A percentile compares a stretch with the other conserved stretches of the same genome.
Evolutionary conservation across 1,284 basidiomycete species (phyloP).

Genomic region (Wallemia hederae): DNA sequence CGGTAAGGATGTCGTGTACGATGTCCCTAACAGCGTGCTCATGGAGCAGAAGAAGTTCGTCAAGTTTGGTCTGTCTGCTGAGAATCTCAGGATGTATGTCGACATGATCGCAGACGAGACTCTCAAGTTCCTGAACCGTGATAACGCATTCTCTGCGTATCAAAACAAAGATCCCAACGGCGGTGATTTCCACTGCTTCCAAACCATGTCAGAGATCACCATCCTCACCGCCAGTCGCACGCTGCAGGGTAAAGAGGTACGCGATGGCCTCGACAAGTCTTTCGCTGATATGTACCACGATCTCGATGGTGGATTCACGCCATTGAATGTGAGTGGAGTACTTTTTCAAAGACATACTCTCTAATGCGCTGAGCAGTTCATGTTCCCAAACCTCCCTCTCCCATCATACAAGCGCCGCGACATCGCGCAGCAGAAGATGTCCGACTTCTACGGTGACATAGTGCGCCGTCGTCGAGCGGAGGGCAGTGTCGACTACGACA

Average conservation of each 20-base stretch:
- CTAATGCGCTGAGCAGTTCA: slow-evolving; percentile 34
- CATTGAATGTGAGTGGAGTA: neutral
- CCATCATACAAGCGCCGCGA: slow-evolving; percentile 69
- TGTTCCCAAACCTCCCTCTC: slow-evolving; percentile 78
- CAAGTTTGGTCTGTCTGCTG: slow-evolving; percentile 70
- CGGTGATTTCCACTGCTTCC: slow-evolving; percentile 38
- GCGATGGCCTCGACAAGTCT: slow-evolving; percentile 42
- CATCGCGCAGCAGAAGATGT: slow-evolving; percentile 71
- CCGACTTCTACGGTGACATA: slow-evolving; percentile 71
- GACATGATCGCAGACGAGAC: slow-evolving; percentile 64
- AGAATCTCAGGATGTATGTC: slow-evolving; percentile 74
- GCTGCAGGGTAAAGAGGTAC: slow-evolving; percentile 72
- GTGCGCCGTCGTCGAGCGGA: slow-evolving; percentile 40
- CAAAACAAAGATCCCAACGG: slow-evolving; percentile 32
- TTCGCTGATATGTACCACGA: slow-evolving; percentile 71
- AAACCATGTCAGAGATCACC: slow-evolving; percentile 64
- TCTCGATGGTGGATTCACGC: slow-evolving; percentile 35
- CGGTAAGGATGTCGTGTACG: slow-evolving; percentile 92
- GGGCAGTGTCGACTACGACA: slow-evolving; percentile 45
- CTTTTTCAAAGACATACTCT: too few relatives aligned
- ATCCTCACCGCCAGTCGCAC: slow-evolving; percentile 82
- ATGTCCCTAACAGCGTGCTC: slow-evolving; percentile 78
- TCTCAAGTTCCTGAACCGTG: slow-evolving; percentile 30
- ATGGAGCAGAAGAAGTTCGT: slow-evolving; percentile 99
- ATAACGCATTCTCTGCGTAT: slow-evolving; percentile 28